phyloP scores from a whole-genome alignment of 352 stramenopile species.

The Phytophthora crassamura region DNA sequence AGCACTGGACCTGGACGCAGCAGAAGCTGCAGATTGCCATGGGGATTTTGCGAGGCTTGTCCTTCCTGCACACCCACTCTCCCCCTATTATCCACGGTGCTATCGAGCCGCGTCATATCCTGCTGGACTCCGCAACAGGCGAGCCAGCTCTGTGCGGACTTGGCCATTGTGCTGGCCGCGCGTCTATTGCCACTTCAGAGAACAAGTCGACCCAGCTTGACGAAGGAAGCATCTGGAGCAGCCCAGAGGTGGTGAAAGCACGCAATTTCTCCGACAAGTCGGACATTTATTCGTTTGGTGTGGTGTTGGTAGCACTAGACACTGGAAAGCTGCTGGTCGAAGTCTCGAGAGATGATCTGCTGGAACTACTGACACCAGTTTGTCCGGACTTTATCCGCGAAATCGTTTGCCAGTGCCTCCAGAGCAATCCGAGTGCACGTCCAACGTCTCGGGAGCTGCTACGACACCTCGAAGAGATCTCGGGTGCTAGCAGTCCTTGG shows the following conservation, averaged over 20 bases:
- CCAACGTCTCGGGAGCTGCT: slow-evolving; percentile 43
- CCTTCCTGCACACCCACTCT: slow-evolving; percentile 50
- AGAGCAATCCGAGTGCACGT: slow-evolving; percentile 39
- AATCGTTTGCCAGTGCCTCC: slow-evolving; percentile 44
- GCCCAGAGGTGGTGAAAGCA: slow-evolving; percentile 53
- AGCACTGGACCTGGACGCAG: slow-evolving; percentile 49
- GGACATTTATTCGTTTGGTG: slow-evolving; percentile 67
- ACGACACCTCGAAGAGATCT: slow-evolving; percentile 27
- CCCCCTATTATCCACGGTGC: slow-evolving; percentile 58
- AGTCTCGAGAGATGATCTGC: slow-evolving; percentile 30
- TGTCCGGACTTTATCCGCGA: slow-evolving; percentile 52
- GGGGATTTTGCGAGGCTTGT: slow-evolving; percentile 49
- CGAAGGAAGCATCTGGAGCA: slow-evolving; percentile 52
- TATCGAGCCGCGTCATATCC: slow-evolving; percentile 61
- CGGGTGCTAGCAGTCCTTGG: slow-evolving; percentile 21
- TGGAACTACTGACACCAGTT: slow-evolving; percentile 40
- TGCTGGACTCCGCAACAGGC: slow-evolving; percentile 45
- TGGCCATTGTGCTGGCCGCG: slow-evolving; percentile 37
- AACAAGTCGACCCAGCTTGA: slow-evolving; percentile 28
- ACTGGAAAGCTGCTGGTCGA: slow-evolving; percentile 51
- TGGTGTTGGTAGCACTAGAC: slow-evolving; percentile 65
- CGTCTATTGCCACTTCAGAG: slow-evolving; percentile 25
- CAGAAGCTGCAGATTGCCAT: slow-evolving; percentile 62
- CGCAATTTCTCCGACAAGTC: slow-evolving; percentile 47
- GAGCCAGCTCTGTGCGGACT: slow-evolving; percentile 62